A percentile compares a stretch with the other conserved stretches of the same genome.
These are phyloP conservation scores for Alternaria hordeiaustralica DNA, from an alignment of 2,329 filamentous ascomycete species.

Conservation along the genomic window DNA sequence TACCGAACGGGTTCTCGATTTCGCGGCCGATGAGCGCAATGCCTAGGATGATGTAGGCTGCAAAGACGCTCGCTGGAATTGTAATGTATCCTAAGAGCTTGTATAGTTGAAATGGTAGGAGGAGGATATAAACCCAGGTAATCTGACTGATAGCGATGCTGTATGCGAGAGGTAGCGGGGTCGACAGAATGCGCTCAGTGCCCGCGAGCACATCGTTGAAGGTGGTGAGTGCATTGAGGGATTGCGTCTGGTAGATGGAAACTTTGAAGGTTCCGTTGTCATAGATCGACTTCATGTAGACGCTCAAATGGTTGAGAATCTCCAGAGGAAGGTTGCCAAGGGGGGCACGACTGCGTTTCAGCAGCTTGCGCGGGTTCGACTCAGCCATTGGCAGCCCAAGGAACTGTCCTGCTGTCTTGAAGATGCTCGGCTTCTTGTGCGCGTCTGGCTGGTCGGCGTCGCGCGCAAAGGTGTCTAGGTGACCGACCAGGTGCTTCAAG, in stretches of 20 bases:
- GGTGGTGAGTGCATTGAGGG: slow-evolving; percentile 64
- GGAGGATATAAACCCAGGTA: slow-evolving; percentile 80
- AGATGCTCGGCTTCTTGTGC: slow-evolving; percentile 41
- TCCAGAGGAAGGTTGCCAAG: slow-evolving; percentile 83
- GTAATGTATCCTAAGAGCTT: slow-evolving; percentile 70
- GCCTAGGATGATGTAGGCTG: slow-evolving; percentile 83
- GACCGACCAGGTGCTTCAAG: slow-evolving; percentile 69
- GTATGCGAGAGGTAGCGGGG: slow-evolving; percentile 83
- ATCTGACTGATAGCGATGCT: slow-evolving; percentile 84
- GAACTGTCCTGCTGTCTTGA: slow-evolving; percentile 72
- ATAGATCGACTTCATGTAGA: slow-evolving; percentile 69
- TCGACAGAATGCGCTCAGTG: slow-evolving; percentile 79
- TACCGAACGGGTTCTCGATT: slow-evolving; percentile 85
- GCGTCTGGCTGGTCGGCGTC: slow-evolving; percentile 50
- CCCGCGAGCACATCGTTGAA: slow-evolving; percentile 76
- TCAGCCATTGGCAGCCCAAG: slow-evolving; percentile 77
- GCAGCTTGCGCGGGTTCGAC: slow-evolving; percentile 75
- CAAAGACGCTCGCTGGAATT: slow-evolving; percentile 74
- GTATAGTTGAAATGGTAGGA: slow-evolving; percentile 81
- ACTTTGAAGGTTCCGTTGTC: slow-evolving; percentile 60
- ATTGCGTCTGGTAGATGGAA: slow-evolving; percentile 65
- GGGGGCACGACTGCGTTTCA: slow-evolving; percentile 74
- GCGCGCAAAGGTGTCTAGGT: slow-evolving; percentile 77
- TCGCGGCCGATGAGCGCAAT: slow-evolving; percentile 78
- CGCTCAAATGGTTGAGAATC: slow-evolving; percentile 73